These are phyloP conservation scores for Citrus glauca DNA, from an alignment of 345 rosid genomes.

Conservation along the genomic window DNA sequence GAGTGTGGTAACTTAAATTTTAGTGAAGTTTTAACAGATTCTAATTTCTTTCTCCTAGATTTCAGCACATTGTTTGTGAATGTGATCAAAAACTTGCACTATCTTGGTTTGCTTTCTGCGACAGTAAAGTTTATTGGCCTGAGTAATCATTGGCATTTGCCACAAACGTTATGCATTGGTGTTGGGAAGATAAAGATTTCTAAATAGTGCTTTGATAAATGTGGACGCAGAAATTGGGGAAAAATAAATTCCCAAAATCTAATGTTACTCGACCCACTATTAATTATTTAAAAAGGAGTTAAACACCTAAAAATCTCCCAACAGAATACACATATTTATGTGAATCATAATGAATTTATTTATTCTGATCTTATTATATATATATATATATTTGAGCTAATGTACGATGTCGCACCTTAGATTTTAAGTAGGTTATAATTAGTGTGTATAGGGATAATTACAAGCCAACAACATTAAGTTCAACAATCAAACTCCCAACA, in stretches of 20 bases:
- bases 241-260: not conserved
- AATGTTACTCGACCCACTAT: not conserved
- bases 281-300: too few species aligned
- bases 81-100: not conserved
- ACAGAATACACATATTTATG: not conserved
- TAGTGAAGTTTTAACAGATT: not conserved
- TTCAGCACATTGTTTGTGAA: not conserved
- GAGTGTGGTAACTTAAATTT: not conserved
- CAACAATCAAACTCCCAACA: conserved; percentile 11
- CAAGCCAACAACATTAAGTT: not conserved
- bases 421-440: not conserved
- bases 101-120: not conserved
- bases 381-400: too few species aligned
- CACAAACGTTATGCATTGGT: not conserved
- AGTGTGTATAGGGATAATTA: not conserved
- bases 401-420: not conserved
- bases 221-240: not conserved
- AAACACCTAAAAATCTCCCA: too few species aligned
- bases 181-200: not conserved
- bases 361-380: too few species aligned
- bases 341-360: too few species aligned
- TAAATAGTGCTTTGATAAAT: not conserved
- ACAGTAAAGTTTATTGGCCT: not conserved
- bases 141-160: not conserved
- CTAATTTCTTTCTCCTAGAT: not conserved